Evolutionary conservation across 768 basidiomycete genomes (phyloP).

Genomic region (Dacryopinax spathularia): DNA sequence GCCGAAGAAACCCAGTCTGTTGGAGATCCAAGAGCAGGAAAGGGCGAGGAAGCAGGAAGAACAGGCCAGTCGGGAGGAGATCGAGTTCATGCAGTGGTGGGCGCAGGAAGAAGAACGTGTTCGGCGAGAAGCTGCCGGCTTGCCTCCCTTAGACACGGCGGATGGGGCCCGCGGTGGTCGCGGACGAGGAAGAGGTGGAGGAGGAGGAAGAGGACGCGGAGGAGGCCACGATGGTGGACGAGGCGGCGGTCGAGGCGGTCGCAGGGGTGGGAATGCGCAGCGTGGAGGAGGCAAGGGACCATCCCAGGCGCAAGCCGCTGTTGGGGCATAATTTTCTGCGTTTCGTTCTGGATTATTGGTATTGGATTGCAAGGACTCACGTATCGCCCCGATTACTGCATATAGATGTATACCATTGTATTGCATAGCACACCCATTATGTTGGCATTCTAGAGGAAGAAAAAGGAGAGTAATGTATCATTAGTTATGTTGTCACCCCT

Average conservation of each 20-base stretch:
- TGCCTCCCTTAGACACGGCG: background rate
- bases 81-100: conserved; percentile 84
- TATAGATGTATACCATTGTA: background rate
- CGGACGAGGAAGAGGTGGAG: background rate
- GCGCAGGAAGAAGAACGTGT: conserved; percentile 39
- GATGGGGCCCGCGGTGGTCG: background rate
- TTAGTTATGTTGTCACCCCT: background rate
- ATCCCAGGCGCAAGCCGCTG: background rate
- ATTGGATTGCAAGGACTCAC: background rate
- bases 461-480: background rate
- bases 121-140: background rate
- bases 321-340: background rate
- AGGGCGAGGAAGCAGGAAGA: conserved; percentile 32
- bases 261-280: background rate
- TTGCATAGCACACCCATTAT: background rate
- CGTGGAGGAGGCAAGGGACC: background rate
- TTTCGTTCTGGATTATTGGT: background rate
- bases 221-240: background rate
- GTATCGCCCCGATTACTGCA: too few species aligned
- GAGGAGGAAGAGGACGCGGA: background rate
- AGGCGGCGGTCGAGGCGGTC: background rate
- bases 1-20: conserved; percentile 48
- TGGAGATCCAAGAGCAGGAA: conserved; percentile 81
- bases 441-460: background rate
- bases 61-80: conserved; percentile 34